Percentiles rank a stretch among this genome's conserved stretches.
Evolutionary conservation across 2,329 filamentous ascomycete species (phyloP).

Genomic region (Rhynchosporium secalis): DNA sequence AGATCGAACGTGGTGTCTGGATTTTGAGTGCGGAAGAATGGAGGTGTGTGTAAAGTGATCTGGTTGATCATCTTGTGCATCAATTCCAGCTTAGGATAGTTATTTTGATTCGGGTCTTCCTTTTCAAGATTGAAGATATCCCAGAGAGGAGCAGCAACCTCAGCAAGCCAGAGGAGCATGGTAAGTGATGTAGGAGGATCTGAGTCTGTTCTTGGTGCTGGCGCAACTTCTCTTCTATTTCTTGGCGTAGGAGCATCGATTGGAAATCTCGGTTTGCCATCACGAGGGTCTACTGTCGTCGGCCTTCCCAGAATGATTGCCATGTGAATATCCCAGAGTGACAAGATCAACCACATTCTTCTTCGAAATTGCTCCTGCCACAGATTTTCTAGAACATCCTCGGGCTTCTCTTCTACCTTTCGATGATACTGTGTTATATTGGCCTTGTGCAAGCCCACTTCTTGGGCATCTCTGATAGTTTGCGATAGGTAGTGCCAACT

Average conservation of each 20-base stretch:
- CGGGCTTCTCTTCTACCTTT: conserved; percentile 44
- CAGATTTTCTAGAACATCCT: conserved; percentile 54
- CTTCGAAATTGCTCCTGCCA: conserved; percentile 59
- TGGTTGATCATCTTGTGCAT: conserved; percentile 53
- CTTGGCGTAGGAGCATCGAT: conserved; percentile 53
- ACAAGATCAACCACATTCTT: conserved; percentile 56
- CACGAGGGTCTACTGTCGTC: conserved; percentile 53
- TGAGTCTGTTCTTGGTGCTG: conserved; percentile 45
- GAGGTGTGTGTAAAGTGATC: conserved; percentile 51
- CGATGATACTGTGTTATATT: conserved; percentile 49
- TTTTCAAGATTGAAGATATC: conserved; percentile 55
- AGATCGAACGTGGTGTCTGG: conserved; percentile 59
- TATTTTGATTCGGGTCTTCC: conserved; percentile 54
- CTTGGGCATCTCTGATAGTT: conserved; percentile 61
- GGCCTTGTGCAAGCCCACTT: conserved; percentile 59
- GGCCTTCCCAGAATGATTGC: conserved; percentile 40
- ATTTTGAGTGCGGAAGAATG: conserved; percentile 54
- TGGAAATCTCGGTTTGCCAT: conserved; percentile 50
- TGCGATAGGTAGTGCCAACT: conserved; percentile 49
- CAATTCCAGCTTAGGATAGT: conserved; percentile 54
- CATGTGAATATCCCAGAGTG: conserved; percentile 45
- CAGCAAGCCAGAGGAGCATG: conserved; percentile 51
- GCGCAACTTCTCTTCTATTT: conserved; percentile 49
- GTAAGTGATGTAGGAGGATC: conserved; percentile 60
- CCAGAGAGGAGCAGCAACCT: conserved; percentile 50